Conservation (phyloP, 495 filamentous ascomycete genomes). For the Aspergillus indologenus region DNA sequence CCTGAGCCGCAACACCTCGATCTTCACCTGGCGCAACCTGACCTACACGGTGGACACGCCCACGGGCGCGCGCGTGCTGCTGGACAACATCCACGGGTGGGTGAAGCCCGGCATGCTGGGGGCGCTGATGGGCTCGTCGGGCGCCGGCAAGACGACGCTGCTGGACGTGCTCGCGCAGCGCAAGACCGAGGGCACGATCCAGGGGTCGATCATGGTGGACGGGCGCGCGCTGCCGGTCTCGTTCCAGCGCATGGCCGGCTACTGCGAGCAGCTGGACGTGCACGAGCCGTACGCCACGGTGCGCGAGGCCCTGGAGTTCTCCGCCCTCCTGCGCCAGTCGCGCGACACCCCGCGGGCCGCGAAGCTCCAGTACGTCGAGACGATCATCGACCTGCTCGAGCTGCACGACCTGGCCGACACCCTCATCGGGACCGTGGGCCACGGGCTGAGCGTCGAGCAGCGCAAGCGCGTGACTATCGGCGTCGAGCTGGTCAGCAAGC, state of each 20-base stretch:
- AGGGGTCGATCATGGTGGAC: slow-evolving; percentile 83
- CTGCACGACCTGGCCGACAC: slow-evolving; percentile 54
- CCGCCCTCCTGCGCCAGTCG: slow-evolving; percentile 55
- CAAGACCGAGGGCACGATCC: slow-evolving; percentile 81
- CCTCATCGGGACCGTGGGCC: slow-evolving; percentile 48
- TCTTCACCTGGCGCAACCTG: slow-evolving; percentile 62
- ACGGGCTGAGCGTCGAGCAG: slow-evolving; percentile 56
- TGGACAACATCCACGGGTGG: slow-evolving; percentile 84
- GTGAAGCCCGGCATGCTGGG: slow-evolving; percentile 80
- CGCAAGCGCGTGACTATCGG: slow-evolving; percentile 64
- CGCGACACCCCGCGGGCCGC: slow-evolving; percentile 46
- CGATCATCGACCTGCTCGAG: slow-evolving; percentile 56
- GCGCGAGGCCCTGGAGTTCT: slow-evolving; percentile 57
- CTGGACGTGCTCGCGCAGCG: slow-evolving; percentile 57
- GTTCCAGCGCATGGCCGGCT: slow-evolving; percentile 69
- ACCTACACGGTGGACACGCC: slow-evolving; percentile 49
- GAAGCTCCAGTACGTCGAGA: slow-evolving; percentile 58
- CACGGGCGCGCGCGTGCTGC: slow-evolving; percentile 43
- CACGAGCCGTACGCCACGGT: slow-evolving; percentile 58
- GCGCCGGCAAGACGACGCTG: slow-evolving; percentile 63
- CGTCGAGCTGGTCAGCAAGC: slow-evolving; percentile 65
- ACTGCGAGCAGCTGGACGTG: slow-evolving; percentile 59
- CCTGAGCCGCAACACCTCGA: slow-evolving; percentile 47
- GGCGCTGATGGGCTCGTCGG: slow-evolving; percentile 65
- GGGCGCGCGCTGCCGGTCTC: slow-evolving; percentile 70